Percentiles rank a stretch among this genome's conserved stretches.
These are phyloP conservation scores for Rhodocollybia butyracea DNA, from an alignment of 768 basidiomycete species.

Conservation along the genomic window DNA sequence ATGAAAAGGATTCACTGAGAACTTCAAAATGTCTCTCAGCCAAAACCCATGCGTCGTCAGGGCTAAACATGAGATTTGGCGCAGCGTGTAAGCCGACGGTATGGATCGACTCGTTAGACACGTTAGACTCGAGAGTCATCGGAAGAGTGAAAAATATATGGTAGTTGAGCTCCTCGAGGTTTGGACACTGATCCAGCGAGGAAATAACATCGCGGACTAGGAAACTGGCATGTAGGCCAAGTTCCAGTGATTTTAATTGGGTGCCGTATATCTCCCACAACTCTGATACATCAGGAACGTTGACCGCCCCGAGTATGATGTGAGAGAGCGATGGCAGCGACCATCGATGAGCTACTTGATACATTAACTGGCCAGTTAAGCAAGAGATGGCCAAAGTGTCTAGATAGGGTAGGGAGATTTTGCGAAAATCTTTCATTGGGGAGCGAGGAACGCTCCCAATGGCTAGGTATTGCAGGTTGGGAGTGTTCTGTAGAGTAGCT, in stretches of 20 bases:
- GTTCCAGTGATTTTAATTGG: constrained; percentile 52
- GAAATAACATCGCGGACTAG: constrained; percentile 44
- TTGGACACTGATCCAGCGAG: constrained; percentile 44
- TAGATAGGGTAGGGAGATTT: constrained; percentile 41
- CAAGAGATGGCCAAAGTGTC: constrained; percentile 51
- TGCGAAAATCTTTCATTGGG: constrained; percentile 15
- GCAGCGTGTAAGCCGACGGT: constrained; percentile 51
- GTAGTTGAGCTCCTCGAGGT: constrained; percentile 52
- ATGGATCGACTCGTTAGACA: constrained; percentile 30
- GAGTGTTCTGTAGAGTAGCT: constrained; percentile 47
- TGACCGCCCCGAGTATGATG: constrained; percentile 49
- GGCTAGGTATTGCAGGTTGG: constrained; percentile 55
- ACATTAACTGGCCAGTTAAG: constrained; percentile 48
- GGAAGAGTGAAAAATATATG: constrained; percentile 46
- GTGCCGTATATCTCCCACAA: constrained; percentile 49
- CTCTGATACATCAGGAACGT: constrained; percentile 33
- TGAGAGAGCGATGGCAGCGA: constrained; percentile 49
- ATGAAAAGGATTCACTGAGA: constrained; percentile 40
- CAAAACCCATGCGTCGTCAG: constrained; percentile 35
- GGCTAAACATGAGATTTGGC: constrained; percentile 38
- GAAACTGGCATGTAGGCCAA: constrained; percentile 57
- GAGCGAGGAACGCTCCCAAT: constrained; percentile 17
- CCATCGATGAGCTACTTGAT: constrained; percentile 45
- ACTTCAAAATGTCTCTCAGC: constrained; percentile 46
- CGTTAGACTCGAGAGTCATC: constrained; percentile 12